These are phyloP conservation scores for Spatholobus suberectus DNA, from an alignment of 306 rosid species.

Conservation along the genomic window DNA sequence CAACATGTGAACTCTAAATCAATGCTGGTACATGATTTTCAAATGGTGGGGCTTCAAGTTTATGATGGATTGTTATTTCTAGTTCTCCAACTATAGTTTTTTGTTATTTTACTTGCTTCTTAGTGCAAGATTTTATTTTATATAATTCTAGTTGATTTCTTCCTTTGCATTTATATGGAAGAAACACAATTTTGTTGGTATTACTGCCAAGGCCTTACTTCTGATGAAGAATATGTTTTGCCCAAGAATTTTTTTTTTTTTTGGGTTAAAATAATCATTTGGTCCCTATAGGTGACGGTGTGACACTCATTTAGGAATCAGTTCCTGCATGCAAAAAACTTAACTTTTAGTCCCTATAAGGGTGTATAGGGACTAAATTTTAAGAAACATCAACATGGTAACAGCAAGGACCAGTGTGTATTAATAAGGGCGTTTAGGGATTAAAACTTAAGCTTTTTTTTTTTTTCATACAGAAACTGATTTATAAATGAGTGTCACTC, in stretches of 20 bases:
- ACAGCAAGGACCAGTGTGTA: neutral
- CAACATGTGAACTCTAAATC: neutral
- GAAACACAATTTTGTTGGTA: constrained; percentile 6
- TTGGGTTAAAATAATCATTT: neutral
- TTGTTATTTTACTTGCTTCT: neutral
- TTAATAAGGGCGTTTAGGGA: neutral
- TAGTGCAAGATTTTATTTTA: neutral
- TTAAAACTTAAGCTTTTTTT: neutral
- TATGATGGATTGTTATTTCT: constrained; percentile 24
- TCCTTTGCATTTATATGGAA: neutral
- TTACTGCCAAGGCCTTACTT: neutral
- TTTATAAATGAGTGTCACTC: neutral
- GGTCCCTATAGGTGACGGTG: neutral
- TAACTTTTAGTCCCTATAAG: neutral
- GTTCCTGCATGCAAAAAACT: neutral
- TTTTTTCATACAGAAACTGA: neutral
- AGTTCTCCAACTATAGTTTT: neutral
- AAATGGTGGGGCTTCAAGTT: neutral
- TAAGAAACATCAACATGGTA: neutral
- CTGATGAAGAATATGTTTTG: constrained; percentile 10
- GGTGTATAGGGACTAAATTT: neutral
- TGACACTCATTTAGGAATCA: neutral
- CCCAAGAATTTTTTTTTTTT: neutral
- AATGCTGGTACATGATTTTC: constrained; percentile 1
- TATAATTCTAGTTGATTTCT: neutral